Evolutionary conservation across 2,329 filamentous ascomycete genomes (phyloP).

Genomic region (Hypoxylon sp.): DNA sequence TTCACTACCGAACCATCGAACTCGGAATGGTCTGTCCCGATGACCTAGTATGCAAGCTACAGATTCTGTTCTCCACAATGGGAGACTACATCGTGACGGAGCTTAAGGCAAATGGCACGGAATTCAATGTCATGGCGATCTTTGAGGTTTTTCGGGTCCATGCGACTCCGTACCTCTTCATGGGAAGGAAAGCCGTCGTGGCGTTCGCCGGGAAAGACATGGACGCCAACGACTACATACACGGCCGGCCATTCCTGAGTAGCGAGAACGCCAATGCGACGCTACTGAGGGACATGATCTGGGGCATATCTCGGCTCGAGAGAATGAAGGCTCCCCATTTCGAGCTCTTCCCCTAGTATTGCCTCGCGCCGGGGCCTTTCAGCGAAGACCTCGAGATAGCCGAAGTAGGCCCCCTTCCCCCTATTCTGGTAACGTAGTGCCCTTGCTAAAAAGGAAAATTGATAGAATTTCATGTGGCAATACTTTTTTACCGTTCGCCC

Average conservation of each 20-base stretch:
- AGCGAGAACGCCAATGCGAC: background rate
- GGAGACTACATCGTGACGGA: background rate
- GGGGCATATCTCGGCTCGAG: background rate
- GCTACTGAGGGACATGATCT: background rate
- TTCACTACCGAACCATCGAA: background rate
- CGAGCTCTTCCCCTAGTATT: conserved; percentile 13
- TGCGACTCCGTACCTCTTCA: background rate
- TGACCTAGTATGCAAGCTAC: background rate
- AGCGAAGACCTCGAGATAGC: background rate
- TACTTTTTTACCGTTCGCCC: conserved; percentile 7
- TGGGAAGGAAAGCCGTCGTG: conserved; percentile 2
- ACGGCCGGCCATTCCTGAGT: background rate
- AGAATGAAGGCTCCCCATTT: background rate
- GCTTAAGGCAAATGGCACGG: background rate
- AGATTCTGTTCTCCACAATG: background rate
- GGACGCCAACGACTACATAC: conserved; percentile 1
- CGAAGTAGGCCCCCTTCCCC: background rate
- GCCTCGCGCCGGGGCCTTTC: background rate
- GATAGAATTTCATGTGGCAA: background rate
- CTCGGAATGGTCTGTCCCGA: background rate
- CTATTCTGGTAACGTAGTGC: background rate
- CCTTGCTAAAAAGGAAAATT: background rate
- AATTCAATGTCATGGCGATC: background rate
- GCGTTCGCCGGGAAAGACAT: background rate
- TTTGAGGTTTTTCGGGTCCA: background rate